Evolutionary conservation across 129 eudicot genomes (phyloP).

Genomic region (Centrapalus pauciflorus): DNA sequence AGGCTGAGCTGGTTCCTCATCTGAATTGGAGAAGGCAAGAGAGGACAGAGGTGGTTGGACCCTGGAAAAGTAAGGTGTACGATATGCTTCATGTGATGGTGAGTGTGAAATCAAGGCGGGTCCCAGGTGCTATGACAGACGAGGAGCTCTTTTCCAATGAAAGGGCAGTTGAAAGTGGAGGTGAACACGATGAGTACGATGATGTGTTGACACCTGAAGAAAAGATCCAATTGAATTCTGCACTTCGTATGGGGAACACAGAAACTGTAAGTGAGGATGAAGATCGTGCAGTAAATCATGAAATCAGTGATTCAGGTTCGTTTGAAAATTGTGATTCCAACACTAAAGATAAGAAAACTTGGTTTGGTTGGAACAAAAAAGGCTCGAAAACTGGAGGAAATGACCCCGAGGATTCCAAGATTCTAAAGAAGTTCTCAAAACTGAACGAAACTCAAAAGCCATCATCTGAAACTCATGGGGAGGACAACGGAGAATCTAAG

Average conservation of each 20-base stretch:
- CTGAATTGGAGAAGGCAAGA: constrained; percentile 93
- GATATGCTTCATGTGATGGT: constrained; percentile 94
- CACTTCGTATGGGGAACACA: constrained; percentile 68
- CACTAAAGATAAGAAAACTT: constrained; percentile 72
- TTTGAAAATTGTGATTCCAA: constrained; percentile 57
- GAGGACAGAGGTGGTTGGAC: constrained; percentile 77
- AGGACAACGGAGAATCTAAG: constrained; percentile 54
- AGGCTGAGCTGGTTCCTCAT: constrained; percentile 90
- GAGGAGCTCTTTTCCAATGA: constrained; percentile 90
- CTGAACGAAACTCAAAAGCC: constrained; percentile 53
- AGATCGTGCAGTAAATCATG: constrained; percentile 48
- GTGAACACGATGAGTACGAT: constrained; percentile 67
- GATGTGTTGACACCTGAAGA: constrained; percentile 90
- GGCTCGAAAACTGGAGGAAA: constrained; percentile 46
- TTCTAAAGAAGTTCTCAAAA: constrained; percentile 62
- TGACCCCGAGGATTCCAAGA: constrained; percentile 63
- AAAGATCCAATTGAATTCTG: constrained; percentile 75
- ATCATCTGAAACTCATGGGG: constrained; percentile 43
- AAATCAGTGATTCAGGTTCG: constrained; percentile 41
- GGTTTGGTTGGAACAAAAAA: constrained; percentile 93
- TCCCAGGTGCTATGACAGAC: constrained; percentile 97
- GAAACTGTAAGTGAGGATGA: constrained; percentile 60
- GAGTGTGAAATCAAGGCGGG: constrained; percentile 92
- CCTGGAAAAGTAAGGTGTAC: constrained; percentile 87
- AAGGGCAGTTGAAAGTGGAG: constrained; percentile 51